Evolutionary conservation across 306 rosid genomes (phyloP), one percentile per base, ranked within the genome.

Genomic region (Vachellia collinsii): DNA sequence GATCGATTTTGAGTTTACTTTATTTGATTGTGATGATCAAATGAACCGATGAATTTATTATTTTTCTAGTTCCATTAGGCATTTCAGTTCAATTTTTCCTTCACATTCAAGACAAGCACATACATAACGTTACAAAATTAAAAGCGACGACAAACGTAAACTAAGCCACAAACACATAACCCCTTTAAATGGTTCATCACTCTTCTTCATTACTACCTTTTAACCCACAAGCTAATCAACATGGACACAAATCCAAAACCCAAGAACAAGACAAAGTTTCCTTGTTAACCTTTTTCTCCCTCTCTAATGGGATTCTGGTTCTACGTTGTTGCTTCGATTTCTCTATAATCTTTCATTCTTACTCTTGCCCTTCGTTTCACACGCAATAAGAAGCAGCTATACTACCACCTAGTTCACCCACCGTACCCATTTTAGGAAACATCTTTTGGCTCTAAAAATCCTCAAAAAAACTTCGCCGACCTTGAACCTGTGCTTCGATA

Each of bases 321-420:
- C 36, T 78, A 65, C 36, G 1, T 81, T 11, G 4, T 81, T 4
- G 81, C 79, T 7, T 72, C 25, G 11, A 70, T 85, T 53, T 64
- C 44, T 62, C 14, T 72, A 0, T 78, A 14, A 6, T 12, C 41
- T 10, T 11, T 67, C 16, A 66, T 70, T 25, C 20, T 85, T 38
- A 7, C 46, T 8, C 86, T 62, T 46, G 53, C 76, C 16, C 42
- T 83, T 5, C 71, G 41, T 29, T 25, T 62, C 3, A 50, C 48
- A 0, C 22, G 20, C 38, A 70, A 76, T 39, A 85, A 72, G 16
- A 85, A 59, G 25, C n/a, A n/a, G n/a, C n/a, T n/a, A n/a, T n/a
- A n/a, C 11, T 88, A 19, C 91, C 89, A 43, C 89, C 91, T 12
- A 82, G 87, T 23, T 89, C 91, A 64, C 87, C 84, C 0, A 81